phyloP scores from a whole-genome alignment of 1,284 basidiomycete species.

The Heterobasidion parviporum region DNA sequence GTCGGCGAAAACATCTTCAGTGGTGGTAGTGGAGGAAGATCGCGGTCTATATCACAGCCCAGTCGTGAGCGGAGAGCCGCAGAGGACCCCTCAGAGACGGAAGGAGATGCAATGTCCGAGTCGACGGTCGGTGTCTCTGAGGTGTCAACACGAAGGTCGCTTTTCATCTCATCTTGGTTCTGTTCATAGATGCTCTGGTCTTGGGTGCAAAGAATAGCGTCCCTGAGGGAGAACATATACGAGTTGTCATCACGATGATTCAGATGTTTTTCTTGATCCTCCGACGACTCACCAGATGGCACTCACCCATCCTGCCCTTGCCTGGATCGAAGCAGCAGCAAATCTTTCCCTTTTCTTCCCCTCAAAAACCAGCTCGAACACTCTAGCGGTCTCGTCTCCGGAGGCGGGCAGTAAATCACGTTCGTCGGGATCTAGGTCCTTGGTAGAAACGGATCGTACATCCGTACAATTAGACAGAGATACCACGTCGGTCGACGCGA shows the following conservation, averaged over 20 bases:
- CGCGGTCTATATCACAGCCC: background rate
- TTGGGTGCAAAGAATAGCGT: slow-evolving; percentile 42
- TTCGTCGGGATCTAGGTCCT: slow-evolving; percentile 36
- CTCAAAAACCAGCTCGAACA: slow-evolving; percentile 59
- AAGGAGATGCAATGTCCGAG: background rate
- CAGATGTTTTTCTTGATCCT: background rate
- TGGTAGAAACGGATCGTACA: slow-evolving; percentile 44
- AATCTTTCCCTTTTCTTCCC: slow-evolving; percentile 46
- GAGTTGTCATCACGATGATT: background rate
- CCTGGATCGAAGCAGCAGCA: slow-evolving; percentile 48
- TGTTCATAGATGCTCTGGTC: slow-evolving; percentile 14
- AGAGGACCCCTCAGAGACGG: background rate
- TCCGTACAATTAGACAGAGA: slow-evolving; percentile 46
- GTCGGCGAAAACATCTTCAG: background rate
- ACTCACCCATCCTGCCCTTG: slow-evolving; percentile 63
- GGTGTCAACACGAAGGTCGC: slow-evolving; percentile 5
- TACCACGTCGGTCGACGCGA: slow-evolving; percentile 38
- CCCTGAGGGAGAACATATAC: slow-evolving; percentile 34
- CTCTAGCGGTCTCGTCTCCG: slow-evolving; percentile 28
- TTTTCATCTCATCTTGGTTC: slow-evolving; percentile 8
- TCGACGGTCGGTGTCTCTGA: slow-evolving; percentile 1
- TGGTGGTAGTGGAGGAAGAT: background rate
- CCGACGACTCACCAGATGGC: slow-evolving; percentile 50
- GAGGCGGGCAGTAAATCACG: slow-evolving; percentile 28
- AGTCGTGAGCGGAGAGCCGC: background rate